Evolutionary conservation across 1,284 basidiomycete species (phyloP).

Genomic region (Earliella scabrosa): DNA sequence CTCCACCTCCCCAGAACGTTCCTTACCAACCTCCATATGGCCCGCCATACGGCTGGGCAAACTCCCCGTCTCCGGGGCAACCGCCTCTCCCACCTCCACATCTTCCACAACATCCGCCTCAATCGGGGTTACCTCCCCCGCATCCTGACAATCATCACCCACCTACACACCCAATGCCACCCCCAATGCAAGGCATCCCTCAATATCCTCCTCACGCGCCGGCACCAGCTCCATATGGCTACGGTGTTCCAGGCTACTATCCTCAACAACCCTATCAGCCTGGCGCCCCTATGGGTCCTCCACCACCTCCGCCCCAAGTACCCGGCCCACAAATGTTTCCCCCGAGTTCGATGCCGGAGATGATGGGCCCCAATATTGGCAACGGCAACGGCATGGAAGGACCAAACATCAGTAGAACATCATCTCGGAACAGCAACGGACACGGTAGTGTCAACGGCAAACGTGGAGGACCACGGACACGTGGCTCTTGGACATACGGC

Average conservation of each 20-base stretch:
- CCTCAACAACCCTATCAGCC: slow-evolving; percentile 31
- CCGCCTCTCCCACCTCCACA: slow-evolving; percentile 37
- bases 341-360: slow-evolving; percentile 13
- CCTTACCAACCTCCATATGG: slow-evolving; percentile 36
- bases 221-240: slow-evolving; percentile 43
- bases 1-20: slow-evolving; percentile 30
- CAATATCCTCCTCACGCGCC: slow-evolving; percentile 44
- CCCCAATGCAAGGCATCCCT: slow-evolving; percentile 32
- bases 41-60: slow-evolving; percentile 38
- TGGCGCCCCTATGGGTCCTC: slow-evolving; percentile 42
- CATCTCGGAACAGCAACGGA: slow-evolving; percentile 37
- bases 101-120: slow-evolving; percentile 36
- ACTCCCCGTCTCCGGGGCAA: slow-evolving; percentile 38
- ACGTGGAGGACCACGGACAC: slow-evolving; percentile 47
- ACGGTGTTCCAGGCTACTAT: slow-evolving; percentile 53
- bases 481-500: slow-evolving; percentile 69
- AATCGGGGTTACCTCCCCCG: slow-evolving; percentile 24
- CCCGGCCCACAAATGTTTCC: slow-evolving; percentile 30
- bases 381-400: slow-evolving; percentile 24
- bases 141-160: slow-evolving; percentile 19
- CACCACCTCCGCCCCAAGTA: slow-evolving; percentile 31
- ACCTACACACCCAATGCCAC: slow-evolving; percentile 14
- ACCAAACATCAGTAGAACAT: slow-evolving; percentile 37
- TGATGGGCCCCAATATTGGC: slow-evolving; percentile 6
- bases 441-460: slow-evolving; percentile 35